Conservation (phyloP, 2,329 filamentous ascomycete genomes). For the Sporothrix mexicana region DNA sequence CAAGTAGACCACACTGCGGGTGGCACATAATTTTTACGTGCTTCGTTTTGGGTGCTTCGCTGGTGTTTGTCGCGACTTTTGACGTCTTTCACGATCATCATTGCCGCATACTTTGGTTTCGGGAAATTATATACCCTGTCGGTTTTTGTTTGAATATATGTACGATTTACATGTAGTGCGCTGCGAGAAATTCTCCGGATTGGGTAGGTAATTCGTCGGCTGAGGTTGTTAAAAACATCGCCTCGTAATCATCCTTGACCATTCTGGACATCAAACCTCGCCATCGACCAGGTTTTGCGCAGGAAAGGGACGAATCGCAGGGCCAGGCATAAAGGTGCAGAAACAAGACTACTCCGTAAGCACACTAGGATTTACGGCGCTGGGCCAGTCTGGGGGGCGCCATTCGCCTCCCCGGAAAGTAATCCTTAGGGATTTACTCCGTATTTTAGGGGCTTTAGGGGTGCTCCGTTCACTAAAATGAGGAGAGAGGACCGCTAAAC, state of each 20-base stretch:
- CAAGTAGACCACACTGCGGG: neutral
- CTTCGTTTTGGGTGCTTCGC: neutral
- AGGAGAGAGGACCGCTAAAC: neutral
- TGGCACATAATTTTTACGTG: constrained; percentile 6
- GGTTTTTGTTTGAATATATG: too few relatives aligned
- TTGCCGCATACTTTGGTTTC: neutral
- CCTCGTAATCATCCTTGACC: constrained; percentile 14
- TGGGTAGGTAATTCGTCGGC: constrained; percentile 22
- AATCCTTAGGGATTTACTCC: neutral
- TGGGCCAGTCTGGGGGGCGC: neutral
- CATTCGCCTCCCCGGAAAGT: neutral
- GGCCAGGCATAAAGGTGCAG: neutral
- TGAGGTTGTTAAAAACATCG: neutral
- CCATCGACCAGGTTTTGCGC: neutral
- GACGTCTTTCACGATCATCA: neutral
- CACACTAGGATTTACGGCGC: neutral
- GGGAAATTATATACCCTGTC: neutral
- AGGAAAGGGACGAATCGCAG: neutral
- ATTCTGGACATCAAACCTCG: neutral
- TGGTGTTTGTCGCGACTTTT: neutral
- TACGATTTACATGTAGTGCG: too few relatives aligned
- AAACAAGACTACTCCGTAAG: constrained; percentile 2
- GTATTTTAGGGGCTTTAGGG: neutral
- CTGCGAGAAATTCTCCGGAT: constrained; percentile 9
- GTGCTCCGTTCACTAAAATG: too few relatives aligned